These are phyloP conservation scores for Solanum aculeatissimum DNA, from an alignment of 305 asterid genomes.

Conservation along the genomic window DNA sequence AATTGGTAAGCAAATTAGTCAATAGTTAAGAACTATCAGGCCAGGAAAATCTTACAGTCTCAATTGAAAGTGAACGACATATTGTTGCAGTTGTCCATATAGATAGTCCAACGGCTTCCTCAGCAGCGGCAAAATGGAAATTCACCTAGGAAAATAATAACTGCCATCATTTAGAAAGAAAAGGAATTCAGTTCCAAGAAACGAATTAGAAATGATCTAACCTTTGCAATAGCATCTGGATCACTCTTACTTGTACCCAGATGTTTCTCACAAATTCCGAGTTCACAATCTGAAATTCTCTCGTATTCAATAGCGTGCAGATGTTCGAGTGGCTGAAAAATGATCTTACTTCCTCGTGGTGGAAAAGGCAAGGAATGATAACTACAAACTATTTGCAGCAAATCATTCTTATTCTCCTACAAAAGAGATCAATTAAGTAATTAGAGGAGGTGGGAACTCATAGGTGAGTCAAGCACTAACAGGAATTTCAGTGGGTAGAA, in stretches of 20 bases:
- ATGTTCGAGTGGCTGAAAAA: constrained; percentile 84
- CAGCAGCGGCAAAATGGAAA: constrained; percentile 62
- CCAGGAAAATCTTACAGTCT: constrained; percentile 37
- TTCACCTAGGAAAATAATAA: constrained; percentile 40
- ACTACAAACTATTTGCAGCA: constrained; percentile 76
- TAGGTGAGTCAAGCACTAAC: neutral
- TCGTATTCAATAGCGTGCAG: constrained; percentile 54
- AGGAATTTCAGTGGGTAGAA: neutral
- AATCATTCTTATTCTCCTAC: constrained; percentile 77
- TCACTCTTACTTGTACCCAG: constrained; percentile 25
- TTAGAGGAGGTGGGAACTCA: neutral
- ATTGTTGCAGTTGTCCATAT: constrained; percentile 76
- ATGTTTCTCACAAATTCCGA: constrained; percentile 37
- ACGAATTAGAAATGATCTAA: constrained; percentile 14
- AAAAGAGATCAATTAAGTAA: constrained; percentile 13
- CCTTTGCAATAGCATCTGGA: constrained; percentile 48
- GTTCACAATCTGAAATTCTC: constrained; percentile 54
- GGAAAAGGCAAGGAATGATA: constrained; percentile 67
- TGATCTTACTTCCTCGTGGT: constrained; percentile 49
- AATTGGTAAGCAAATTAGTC: neutral
- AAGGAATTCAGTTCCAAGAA: neutral
- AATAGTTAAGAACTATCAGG: neutral
- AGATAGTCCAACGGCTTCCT: constrained; percentile 88
- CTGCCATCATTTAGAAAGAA: neutral
- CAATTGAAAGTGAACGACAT: constrained; percentile 92